Conservation (phyloP, 2,329 filamentous ascomycete genomes). For the Botrytis paeoniae region DNA sequence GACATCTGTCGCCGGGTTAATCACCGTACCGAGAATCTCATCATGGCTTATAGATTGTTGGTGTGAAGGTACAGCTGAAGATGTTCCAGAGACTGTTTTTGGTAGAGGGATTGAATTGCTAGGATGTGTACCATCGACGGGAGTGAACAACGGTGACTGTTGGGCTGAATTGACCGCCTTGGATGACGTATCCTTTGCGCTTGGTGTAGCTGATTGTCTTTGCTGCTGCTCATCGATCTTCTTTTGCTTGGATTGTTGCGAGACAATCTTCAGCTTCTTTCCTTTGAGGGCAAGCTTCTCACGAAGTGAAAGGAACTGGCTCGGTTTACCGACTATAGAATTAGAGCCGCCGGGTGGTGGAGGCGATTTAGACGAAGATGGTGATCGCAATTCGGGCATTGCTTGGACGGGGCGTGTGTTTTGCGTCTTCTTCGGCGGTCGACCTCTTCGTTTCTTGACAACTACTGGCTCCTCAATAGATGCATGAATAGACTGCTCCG, state of each 20-base stretch:
- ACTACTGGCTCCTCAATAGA: constrained; percentile 11
- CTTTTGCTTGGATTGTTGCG: constrained; percentile 18
- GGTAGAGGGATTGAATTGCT: neutral
- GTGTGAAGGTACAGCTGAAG: neutral
- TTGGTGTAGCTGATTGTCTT: constrained; percentile 18
- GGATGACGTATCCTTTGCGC: neutral
- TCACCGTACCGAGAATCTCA: neutral
- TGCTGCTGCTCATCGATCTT: neutral
- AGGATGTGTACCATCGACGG: neutral
- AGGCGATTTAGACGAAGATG: constrained; percentile 13
- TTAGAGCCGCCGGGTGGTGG: neutral
- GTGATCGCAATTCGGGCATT: constrained; percentile 9
- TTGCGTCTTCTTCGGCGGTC: constrained; percentile 30
- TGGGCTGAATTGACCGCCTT: neutral
- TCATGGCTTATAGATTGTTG: neutral
- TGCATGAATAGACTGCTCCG: neutral
- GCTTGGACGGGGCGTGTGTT: neutral
- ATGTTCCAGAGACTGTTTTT: neutral
- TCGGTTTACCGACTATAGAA: neutral
- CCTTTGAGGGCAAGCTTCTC: constrained; percentile 36
- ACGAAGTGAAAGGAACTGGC: constrained; percentile 31
- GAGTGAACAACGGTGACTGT: neutral
- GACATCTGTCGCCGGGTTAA: neutral
- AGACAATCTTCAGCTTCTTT: constrained; percentile 34
- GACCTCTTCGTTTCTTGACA: constrained; percentile 28